Conservation (phyloP, 805 yeast genomes). For the Candida suzukii region DNA sequence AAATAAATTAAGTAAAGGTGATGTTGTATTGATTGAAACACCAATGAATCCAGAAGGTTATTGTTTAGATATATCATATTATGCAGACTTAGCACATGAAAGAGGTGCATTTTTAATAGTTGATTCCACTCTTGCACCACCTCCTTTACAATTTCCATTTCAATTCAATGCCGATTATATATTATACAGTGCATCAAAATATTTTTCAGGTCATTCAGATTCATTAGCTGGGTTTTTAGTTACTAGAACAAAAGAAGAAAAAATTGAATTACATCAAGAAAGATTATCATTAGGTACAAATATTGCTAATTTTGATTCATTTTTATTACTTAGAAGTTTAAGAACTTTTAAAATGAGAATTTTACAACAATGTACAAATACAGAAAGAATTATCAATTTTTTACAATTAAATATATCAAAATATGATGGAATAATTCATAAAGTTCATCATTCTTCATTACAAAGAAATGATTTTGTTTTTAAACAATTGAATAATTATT, state of each 20-base stretch:
- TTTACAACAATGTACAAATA: slow-evolving; percentile 36
- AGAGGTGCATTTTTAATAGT: slow-evolving; percentile 37
- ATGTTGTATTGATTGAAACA: slow-evolving; percentile 43
- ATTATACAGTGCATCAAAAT: slow-evolving; percentile 50
- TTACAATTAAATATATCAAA: slow-evolving; percentile 26
- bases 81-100: slow-evolving; percentile 36
- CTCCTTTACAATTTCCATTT: slow-evolving; percentile 48
- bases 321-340: slow-evolving; percentile 39
- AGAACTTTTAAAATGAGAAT: slow-evolving; percentile 47
- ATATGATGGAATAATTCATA: slow-evolving; percentile 26
- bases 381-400: slow-evolving; percentile 33
- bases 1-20: slow-evolving; percentile 29
- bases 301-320: slow-evolving; percentile 44
- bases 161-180: slow-evolving; percentile 44
- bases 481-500: slow-evolving; percentile 34
- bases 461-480: slow-evolving; percentile 32
- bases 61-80: slow-evolving; percentile 33
- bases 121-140: slow-evolving; percentile 52
- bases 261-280: slow-evolving; percentile 29
- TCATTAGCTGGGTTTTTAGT: slow-evolving; percentile 46
- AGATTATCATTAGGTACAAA: slow-evolving; percentile 42
- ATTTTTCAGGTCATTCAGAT: slow-evolving; percentile 50
- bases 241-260: slow-evolving; percentile 28
- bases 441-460: slow-evolving; percentile 40
- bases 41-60: slow-evolving; percentile 50